Base-by-base conservation (phyloP, 768 basidiomycete species). In the Tylopilus felleus region DNA sequence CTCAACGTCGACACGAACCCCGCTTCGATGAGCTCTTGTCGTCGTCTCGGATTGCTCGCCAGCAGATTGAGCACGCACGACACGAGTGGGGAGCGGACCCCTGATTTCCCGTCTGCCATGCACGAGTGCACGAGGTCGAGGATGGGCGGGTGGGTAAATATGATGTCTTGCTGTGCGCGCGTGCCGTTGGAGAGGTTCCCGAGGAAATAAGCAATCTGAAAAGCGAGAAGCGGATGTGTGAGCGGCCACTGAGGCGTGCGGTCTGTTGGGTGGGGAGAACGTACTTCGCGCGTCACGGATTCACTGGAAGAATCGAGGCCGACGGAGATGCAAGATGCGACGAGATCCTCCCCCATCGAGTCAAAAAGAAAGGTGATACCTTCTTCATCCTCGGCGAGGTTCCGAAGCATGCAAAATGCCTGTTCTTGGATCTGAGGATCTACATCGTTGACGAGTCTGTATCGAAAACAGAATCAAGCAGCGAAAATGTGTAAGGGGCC, bases 161-260 rank as follows among this genome's bases (percentile, higher is more conserved):
- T 79, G 22, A 73, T 67, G 38, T 73, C 72, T 52, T 84, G 85
- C 41, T 80, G 76, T 16, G 71, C 65, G 1, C 75, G 65, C 3
- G 73, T 66, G 35, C 83, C 83, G 64, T 90, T 89, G 33, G 82
- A 77, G 14, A 92, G 73, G 65, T 91, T 90, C 0, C 84, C 84
- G 0, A 90, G 77, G 2, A 82, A 70, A 62, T 74, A 81, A 0
- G 85, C 77, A 0, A 86, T 83, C 78, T 82, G 52, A 9, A 35
- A 2, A 21, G 33, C 13, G 23, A 22, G 44, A 21, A n/a, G 3
- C 14, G 7, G n/a, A 5, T 16, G 12, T 4, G 38, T 46, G 49
- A 13, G 56, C 45, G 19, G 28, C 6, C 7, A 0, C 19, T 10
- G 13, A 0, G 7, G 9, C 14, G 21, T 10, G 29, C 1, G 31